Evolutionary conservation across 345 rosid genomes (phyloP).

Genomic region (Citrus medica): DNA sequence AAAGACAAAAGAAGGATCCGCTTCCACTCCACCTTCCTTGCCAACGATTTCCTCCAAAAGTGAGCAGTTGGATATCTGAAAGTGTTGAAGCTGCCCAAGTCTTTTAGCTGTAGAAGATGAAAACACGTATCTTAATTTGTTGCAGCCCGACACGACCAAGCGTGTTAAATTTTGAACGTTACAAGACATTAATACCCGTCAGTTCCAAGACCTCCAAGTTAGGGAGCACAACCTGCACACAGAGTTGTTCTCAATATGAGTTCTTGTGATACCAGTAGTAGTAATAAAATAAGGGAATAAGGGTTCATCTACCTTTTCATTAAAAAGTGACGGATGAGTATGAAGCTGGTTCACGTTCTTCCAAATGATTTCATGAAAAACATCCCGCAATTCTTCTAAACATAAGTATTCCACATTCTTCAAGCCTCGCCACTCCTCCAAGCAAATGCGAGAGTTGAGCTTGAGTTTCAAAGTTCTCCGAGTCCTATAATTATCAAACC

Average conservation of each 20-base stretch:
- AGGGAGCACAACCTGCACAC: slow-evolving; percentile 19
- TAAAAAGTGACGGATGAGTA: neutral
- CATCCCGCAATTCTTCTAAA: neutral
- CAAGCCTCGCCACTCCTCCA: neutral
- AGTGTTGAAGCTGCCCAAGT: neutral
- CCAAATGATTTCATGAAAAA: neutral
- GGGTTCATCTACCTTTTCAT: neutral
- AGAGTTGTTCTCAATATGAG: neutral
- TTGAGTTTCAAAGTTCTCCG: neutral
- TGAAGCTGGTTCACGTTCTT: neutral
- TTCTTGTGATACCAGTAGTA: neutral
- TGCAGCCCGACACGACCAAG: neutral
- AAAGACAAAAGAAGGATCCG: neutral
- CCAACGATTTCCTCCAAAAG: neutral
- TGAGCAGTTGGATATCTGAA: neutral
- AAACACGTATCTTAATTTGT: neutral
- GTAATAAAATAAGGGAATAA: neutral
- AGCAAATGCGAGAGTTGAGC: neutral
- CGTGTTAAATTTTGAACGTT: neutral
- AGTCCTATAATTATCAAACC: neutral
- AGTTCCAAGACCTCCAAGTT: slow-evolving; percentile 9
- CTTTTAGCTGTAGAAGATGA: neutral
- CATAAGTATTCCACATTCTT: neutral
- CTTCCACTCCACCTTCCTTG: neutral
- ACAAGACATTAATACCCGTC: neutral